Evolutionary conservation across 331 rosid genomes (phyloP).

Genomic region (Rhamnella rubrinervis): DNA sequence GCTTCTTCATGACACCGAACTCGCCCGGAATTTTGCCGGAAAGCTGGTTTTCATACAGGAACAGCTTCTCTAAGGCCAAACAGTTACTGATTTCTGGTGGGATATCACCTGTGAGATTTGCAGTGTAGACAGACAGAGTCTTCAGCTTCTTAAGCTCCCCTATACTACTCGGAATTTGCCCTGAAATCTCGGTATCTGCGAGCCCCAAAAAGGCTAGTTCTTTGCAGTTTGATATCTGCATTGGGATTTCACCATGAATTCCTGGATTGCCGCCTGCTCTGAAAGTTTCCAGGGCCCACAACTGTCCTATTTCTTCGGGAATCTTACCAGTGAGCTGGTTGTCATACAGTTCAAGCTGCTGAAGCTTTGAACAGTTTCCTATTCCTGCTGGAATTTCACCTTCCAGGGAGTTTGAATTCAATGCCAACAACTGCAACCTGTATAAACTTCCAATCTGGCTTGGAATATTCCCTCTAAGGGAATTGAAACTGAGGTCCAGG

Average conservation of each 20-base stretch:
- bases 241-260: slow-evolving; percentile 79
- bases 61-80: slow-evolving; percentile 68
- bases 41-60: slow-evolving; percentile 81
- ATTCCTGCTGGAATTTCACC: slow-evolving; percentile 70
- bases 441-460: slow-evolving; percentile 53
- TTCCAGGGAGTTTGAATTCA: slow-evolving; percentile 69
- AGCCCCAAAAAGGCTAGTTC: slow-evolving; percentile 69
- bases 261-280: slow-evolving; percentile 88
- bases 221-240: slow-evolving; percentile 75
- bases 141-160: slow-evolving; percentile 72
- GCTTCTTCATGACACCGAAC: slow-evolving; percentile 61
- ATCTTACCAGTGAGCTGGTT: slow-evolving; percentile 77
- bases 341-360: slow-evolving; percentile 63
- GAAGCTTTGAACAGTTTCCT: slow-evolving; percentile 79
- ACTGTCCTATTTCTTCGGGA: slow-evolving; percentile 69
- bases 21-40: slow-evolving; percentile 73
- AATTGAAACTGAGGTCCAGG: slow-evolving; percentile 82
- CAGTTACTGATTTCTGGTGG: slow-evolving; percentile 82
- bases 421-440: slow-evolving; percentile 42
- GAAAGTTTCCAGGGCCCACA: slow-evolving; percentile 50
- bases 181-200: slow-evolving; percentile 79
- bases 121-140: slow-evolving; percentile 81
- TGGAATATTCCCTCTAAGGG: slow-evolving; percentile 76
- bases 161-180: slow-evolving; percentile 71
- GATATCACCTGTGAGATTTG: slow-evolving; percentile 76